Evolutionary conservation across 2,329 filamentous ascomycete species (phyloP).

Genomic region (Cladosporium halotolerans): DNA sequence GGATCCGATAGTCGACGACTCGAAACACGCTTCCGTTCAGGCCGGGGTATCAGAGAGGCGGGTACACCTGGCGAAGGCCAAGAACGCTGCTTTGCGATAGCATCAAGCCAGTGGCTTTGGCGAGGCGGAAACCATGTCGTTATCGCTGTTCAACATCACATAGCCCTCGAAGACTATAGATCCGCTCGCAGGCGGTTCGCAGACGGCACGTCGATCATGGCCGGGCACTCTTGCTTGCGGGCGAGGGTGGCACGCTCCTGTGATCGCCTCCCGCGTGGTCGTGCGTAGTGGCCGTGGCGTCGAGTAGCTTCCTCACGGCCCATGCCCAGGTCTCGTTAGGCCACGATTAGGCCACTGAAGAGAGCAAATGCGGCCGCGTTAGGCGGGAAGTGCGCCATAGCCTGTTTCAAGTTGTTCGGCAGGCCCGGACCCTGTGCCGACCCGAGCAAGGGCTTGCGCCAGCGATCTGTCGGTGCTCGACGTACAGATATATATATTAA

Average conservation of each 20-base stretch:
- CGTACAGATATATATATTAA: not conserved
- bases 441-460: not conserved
- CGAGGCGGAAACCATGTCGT: not conserved
- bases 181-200: not conserved
- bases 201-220: slow-evolving; percentile 6
- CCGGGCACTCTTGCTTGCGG: not conserved
- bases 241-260: slow-evolving; percentile 1
- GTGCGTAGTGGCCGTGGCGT: slow-evolving; percentile 3
- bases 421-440: slow-evolving; percentile 8
- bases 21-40: slow-evolving; percentile 8
- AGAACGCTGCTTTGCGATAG: not conserved
- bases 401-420: slow-evolving; percentile 9
- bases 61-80: slow-evolving; percentile 1
- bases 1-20: not conserved
- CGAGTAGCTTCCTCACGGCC: slow-evolving; percentile 2
- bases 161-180: not conserved
- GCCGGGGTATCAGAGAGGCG: slow-evolving; percentile 1
- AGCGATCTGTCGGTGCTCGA: not conserved
- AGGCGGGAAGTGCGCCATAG: slow-evolving; percentile 3
- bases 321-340: not conserved
- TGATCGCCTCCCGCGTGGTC: slow-evolving; percentile 1
- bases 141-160: not conserved
- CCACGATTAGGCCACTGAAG: not conserved
- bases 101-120: not conserved
- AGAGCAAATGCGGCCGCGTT: slow-evolving; percentile 2